Percentiles rank a stretch among this genome's conserved stretches.
phyloP scores from a whole-genome alignment of 176 grass and related monocot species.

The Triticum timopheevii region DNA sequence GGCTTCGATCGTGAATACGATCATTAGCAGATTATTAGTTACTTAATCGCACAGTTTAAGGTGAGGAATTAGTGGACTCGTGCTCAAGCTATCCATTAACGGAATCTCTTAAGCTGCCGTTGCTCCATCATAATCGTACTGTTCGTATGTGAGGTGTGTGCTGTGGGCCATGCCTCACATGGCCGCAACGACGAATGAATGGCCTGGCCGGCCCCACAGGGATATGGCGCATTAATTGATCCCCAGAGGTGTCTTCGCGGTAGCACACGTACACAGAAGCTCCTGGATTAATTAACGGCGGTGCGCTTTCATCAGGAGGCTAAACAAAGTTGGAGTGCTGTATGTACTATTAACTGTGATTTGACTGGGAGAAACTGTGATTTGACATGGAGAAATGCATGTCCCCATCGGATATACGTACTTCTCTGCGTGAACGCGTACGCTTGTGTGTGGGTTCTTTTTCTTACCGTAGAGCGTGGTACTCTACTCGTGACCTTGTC shows the following conservation, averaged over 20 bases:
- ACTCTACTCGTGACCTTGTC: background rate
- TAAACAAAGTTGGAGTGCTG: background rate
- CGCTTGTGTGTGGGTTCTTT: background rate
- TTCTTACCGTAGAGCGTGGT: background rate
- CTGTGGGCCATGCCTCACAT: constrained; percentile 36
- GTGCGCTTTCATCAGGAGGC: background rate
- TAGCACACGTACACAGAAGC: background rate
- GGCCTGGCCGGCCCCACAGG: background rate
- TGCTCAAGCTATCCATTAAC: background rate
- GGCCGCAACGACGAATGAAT: constrained; percentile 21
- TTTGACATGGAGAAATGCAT: background rate
- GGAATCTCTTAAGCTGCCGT: background rate
- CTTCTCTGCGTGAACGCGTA: background rate
- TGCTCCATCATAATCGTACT: constrained; percentile 25
- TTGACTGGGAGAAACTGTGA: background rate
- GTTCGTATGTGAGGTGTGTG: background rate
- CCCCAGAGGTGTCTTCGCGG: background rate
- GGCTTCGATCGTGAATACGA: background rate
- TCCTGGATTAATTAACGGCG: background rate
- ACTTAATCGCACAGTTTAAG: background rate
- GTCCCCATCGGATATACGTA: background rate
- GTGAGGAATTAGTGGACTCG: background rate
- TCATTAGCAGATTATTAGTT: background rate
- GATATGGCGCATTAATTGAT: background rate
- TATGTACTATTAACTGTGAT: background rate